Evolutionary conservation across 169 alveolate genomes (phyloP), one percentile per base, ranked within the genome.

Genomic region (Plasmodium blacklocki): DNA sequence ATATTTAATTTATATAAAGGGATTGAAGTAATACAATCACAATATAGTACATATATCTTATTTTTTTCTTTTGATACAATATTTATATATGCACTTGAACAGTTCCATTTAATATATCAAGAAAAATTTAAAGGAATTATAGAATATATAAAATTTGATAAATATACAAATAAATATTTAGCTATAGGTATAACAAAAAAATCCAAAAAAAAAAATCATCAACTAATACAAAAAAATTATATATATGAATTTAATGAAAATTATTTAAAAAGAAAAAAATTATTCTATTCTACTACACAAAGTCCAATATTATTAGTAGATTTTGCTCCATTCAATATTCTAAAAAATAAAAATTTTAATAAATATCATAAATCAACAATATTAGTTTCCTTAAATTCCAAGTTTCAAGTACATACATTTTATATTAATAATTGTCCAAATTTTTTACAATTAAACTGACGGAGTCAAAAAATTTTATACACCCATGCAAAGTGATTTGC

Each of bases 171-270:
- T 18, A 64, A 9, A 2, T 64, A 32, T 26, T 7, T 76, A 19
- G 89, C 89, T 21, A 66, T 76, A 19, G 89, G 89, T 63, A 68
- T 76, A 47, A 64, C 89, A 21, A 76, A 64, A 32, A 47, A 63
- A 39, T 12, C 63, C 21, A 74, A 62, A 39, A 56, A 68, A 64
- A 43, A 60, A 26, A 50, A 43, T 15, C 18, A 29, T 47, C 21
- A 14, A 14, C 32, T 76, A n/a, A 45, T 63, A 2, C 89, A 76
- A 15, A 64, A 63, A 70, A 76, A 76, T 68, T 76, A 76, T 68
- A 11, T 76, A 5, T 76, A 76, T 58, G 75, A 76, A 63, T 76
- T 76, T 70, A 76, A 32, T 2, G 52, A 49, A 39, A 63, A 63
- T 39, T 56, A 63, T 8, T 64, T 76, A 68, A 63, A 76, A 58